Percentiles rank a stretch among this genome's conserved stretches.
phyloP scores from a whole-genome alignment of 345 rosid species.

The Cardiospermum halicacabum region DNA sequence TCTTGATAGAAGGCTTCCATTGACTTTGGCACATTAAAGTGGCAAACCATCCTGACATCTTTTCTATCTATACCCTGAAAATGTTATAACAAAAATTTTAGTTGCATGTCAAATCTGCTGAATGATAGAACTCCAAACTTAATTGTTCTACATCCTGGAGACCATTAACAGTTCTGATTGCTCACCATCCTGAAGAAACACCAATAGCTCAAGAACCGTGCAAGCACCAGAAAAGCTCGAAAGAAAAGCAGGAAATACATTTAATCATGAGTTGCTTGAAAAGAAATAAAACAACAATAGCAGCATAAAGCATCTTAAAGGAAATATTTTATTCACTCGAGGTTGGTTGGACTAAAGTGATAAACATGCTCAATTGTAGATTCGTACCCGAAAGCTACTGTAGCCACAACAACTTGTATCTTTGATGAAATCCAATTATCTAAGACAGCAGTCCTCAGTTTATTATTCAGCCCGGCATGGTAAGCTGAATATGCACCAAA shows the following conservation, averaged over 20 bases:
- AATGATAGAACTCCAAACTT: background rate
- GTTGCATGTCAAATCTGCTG: slow-evolving; percentile 6
- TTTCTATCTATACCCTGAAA: slow-evolving; percentile 89
- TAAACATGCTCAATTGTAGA: slow-evolving; percentile 7
- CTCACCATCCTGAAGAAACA: slow-evolving; percentile 87
- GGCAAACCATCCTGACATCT: slow-evolving; percentile 94
- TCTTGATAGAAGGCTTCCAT: slow-evolving; percentile 99
- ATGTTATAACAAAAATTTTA: slow-evolving; percentile 21
- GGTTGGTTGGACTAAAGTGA: background rate
- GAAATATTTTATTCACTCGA: background rate
- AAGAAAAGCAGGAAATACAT: slow-evolving; percentile 30
- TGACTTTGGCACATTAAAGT: slow-evolving; percentile 86
- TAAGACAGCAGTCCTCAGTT: slow-evolving; percentile 71
- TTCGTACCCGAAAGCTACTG: slow-evolving; percentile 94
- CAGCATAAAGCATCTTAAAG: background rate
- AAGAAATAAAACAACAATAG: slow-evolving; percentile 8
- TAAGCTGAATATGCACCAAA: slow-evolving; percentile 55
- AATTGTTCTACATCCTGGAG: slow-evolving; percentile 5
- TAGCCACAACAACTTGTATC: slow-evolving; percentile 93
- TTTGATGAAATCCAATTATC: slow-evolving; percentile 92
- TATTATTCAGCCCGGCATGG: slow-evolving; percentile 87
- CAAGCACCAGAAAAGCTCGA: slow-evolving; percentile 48
- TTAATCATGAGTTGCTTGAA: slow-evolving; percentile 9
- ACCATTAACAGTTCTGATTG: slow-evolving; percentile 11
- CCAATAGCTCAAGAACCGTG: slow-evolving; percentile 31